These are phyloP conservation scores for Candida boidinii DNA, from an alignment of 805 yeast species.

Conservation along the genomic window DNA sequence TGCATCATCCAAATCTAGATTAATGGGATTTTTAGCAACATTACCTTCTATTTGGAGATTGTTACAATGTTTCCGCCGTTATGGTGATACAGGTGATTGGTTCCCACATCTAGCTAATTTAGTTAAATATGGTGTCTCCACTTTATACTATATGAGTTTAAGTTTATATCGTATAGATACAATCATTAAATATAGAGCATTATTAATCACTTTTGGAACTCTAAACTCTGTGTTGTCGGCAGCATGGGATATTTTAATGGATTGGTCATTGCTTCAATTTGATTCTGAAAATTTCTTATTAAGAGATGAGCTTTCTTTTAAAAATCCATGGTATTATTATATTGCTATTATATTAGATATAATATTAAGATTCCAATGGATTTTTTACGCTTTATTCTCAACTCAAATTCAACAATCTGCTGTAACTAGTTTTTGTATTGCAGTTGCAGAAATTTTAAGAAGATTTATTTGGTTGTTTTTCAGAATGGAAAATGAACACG, in stretches of 20 bases:
- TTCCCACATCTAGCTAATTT: slow-evolving; percentile 94
- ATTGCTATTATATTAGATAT: slow-evolving; percentile 67
- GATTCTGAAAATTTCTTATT: slow-evolving; percentile 47
- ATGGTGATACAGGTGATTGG: slow-evolving; percentile 87
- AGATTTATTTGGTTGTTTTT: slow-evolving; percentile 86
- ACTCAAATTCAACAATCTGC: slow-evolving; percentile 81
- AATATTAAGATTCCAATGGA: slow-evolving; percentile 81
- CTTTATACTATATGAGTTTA: slow-evolving; percentile 60
- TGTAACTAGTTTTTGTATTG: slow-evolving; percentile 73
- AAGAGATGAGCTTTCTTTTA: slow-evolving; percentile 64
- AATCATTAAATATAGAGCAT: slow-evolving; percentile 33
- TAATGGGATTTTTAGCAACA: slow-evolving; percentile 76
- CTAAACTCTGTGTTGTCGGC: slow-evolving; percentile 64
- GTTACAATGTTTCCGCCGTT: slow-evolving; percentile 87
- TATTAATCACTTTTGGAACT: slow-evolving; percentile 66
- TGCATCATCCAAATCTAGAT: slow-evolving; percentile 68
- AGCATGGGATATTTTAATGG: slow-evolving; percentile 91
- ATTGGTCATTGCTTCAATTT: slow-evolving; percentile 82
- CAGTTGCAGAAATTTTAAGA: slow-evolving; percentile 72
- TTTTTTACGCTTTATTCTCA: slow-evolving; percentile 76
- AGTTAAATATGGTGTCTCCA: slow-evolving; percentile 61
- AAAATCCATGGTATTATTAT: slow-evolving; percentile 57
- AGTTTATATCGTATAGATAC: slow-evolving; percentile 69
- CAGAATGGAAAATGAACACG: slow-evolving; percentile 95
- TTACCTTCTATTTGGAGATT: slow-evolving; percentile 88